phyloP scores from a whole-genome alignment of 805 yeast genomes.

The Teunomyces funiuensis region DNA sequence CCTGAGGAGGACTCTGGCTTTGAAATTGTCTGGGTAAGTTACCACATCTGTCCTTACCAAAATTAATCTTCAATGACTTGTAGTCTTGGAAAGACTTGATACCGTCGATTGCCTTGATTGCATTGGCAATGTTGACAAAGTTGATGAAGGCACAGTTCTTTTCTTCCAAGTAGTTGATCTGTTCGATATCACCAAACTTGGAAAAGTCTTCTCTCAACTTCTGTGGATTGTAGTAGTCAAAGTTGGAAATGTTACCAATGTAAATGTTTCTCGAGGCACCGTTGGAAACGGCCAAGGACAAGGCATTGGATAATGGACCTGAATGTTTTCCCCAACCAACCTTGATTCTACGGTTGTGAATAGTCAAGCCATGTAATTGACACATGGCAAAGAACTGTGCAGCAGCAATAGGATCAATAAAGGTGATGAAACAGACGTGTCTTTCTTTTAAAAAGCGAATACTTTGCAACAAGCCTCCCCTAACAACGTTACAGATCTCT shows the following conservation, averaged over 20 bases:
- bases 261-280: slow-evolving; percentile 95
- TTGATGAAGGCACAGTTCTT: slow-evolving; percentile 89
- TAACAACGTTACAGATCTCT: slow-evolving; percentile 92
- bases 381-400: slow-evolving; percentile 96
- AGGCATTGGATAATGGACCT: slow-evolving; percentile 84
- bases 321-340: slow-evolving; percentile 99
- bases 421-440: slow-evolving; percentile 91
- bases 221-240: slow-evolving; percentile 50
- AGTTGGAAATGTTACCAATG: slow-evolving; percentile 64
- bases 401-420: slow-evolving; percentile 95
- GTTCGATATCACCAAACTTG: slow-evolving; percentile 92
- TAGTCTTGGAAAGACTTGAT: slow-evolving; percentile 70
- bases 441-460: slow-evolving; percentile 79
- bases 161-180: slow-evolving; percentile 81
- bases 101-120: slow-evolving; percentile 90
- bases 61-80: slow-evolving; percentile 65
- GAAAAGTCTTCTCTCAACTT: slow-evolving; percentile 72
- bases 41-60: slow-evolving; percentile 68
- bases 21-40: slow-evolving; percentile 81
- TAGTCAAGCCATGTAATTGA: slow-evolving; percentile 82
- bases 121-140: slow-evolving; percentile 86
- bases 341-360: slow-evolving; percentile 81
- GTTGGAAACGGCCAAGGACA: slow-evolving; percentile 84
- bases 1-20: slow-evolving; percentile 20
- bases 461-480: slow-evolving; percentile 90